Conservation (phyloP, 129 eudicot genomes). For the Solidago caesia region DNA sequence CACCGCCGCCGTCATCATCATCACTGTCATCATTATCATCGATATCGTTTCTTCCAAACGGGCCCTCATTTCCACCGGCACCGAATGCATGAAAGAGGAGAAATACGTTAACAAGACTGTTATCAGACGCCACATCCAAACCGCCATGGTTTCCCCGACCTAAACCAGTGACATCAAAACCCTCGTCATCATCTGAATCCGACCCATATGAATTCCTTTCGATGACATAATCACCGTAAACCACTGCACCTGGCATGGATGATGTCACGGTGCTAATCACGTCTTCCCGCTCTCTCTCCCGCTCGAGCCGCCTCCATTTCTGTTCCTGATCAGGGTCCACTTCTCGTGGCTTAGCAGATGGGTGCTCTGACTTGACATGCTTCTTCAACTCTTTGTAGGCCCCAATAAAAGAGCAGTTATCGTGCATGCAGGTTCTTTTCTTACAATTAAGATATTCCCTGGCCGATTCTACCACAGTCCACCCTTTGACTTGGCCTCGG, state of each 20-base stretch:
- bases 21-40: slow-evolving; percentile 33
- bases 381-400: slow-evolving; percentile 70
- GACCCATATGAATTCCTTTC: slow-evolving; percentile 55
- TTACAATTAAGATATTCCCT: slow-evolving; percentile 68
- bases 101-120: slow-evolving; percentile 54
- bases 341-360: slow-evolving; percentile 73
- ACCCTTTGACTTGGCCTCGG: slow-evolving; percentile 92
- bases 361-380: slow-evolving; percentile 76
- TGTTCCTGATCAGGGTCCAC: slow-evolving; percentile 85
- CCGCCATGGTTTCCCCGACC: slow-evolving; percentile 37
- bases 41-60: slow-evolving; percentile 36
- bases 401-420: slow-evolving; percentile 68
- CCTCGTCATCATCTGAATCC: slow-evolving; percentile 65
- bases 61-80: slow-evolving; percentile 39
- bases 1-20: slow-evolving; percentile 27
- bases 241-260: slow-evolving; percentile 83
- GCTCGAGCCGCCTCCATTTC: slow-evolving; percentile 80
- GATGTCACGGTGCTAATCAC: slow-evolving; percentile 80
- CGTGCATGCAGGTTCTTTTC: slow-evolving; percentile 78
- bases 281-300: slow-evolving; percentile 72
- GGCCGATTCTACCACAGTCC: slow-evolving; percentile 86
- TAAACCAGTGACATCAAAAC: slow-evolving; percentile 40
- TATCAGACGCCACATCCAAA: slow-evolving; percentile 45
- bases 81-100: slow-evolving; percentile 68
- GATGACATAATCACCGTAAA: slow-evolving; percentile 82